phyloP scores from a whole-genome alignment of 1,139 yeast species.

The Candida glucosophila region DNA sequence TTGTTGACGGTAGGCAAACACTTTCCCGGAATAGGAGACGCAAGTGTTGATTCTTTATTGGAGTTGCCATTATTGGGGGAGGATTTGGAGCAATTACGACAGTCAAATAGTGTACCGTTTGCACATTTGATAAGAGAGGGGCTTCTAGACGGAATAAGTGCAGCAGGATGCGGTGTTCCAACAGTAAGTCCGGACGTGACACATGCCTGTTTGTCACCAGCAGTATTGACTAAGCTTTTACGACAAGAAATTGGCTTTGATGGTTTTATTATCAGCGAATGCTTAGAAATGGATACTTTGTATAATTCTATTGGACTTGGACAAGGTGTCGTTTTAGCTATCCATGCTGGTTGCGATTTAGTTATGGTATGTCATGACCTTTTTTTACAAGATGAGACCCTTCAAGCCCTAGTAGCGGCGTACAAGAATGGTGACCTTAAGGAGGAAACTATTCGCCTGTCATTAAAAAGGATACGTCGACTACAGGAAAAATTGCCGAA shows the following conservation, averaged over 20 bases:
- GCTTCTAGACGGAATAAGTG: slow-evolving; percentile 49
- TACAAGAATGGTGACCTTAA: slow-evolving; percentile 45
- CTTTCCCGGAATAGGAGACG: slow-evolving; percentile 62
- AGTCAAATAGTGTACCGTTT: slow-evolving; percentile 46
- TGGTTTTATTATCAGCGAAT: slow-evolving; percentile 57
- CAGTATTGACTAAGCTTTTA: slow-evolving; percentile 44
- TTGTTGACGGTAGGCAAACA: slow-evolving; percentile 53
- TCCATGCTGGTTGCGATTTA: slow-evolving; percentile 60
- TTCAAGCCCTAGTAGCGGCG: slow-evolving; percentile 47
- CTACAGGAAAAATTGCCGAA: slow-evolving; percentile 36
- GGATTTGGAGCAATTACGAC: slow-evolving; percentile 44
- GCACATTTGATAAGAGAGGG: slow-evolving; percentile 39
- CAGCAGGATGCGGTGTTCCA: slow-evolving; percentile 67
- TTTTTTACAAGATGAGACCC: slow-evolving; percentile 51
- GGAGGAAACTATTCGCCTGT: slow-evolving; percentile 33
- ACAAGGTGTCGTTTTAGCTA: slow-evolving; percentile 57
- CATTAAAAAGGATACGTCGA: slow-evolving; percentile 36
- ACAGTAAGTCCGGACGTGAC: slow-evolving; percentile 53
- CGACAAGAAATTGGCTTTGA: slow-evolving; percentile 46
- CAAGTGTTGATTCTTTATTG: slow-evolving; percentile 47
- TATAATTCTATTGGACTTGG: slow-evolving; percentile 58
- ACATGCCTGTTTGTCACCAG: slow-evolving; percentile 56
- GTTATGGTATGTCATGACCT: slow-evolving; percentile 55
- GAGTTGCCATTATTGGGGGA: slow-evolving; percentile 57
- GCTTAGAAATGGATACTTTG: slow-evolving; percentile 58